Base-by-base conservation (phyloP, 768 basidiomycete species). In the Russula virescens region DNA sequence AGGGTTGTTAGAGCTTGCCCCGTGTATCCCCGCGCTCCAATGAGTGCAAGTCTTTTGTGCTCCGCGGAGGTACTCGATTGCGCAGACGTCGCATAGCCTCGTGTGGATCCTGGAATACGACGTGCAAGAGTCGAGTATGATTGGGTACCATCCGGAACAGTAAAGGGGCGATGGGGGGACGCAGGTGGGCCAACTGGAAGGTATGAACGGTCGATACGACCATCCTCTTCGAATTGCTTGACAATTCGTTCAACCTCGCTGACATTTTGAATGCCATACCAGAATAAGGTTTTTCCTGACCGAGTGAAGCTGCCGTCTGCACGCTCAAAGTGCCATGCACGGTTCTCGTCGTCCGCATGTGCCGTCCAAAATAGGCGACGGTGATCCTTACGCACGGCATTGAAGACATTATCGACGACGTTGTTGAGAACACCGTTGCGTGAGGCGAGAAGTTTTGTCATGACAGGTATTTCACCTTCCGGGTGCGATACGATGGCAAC, bases 241-340 rank as follows among this genome's bases (percentile, higher is more conserved):
- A 99, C 87, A 63, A 88, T 81, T 69, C 75, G 80, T 81, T 99
- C 94, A 31, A 99, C 92, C 75, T 98, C 95, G 58, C 83, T 83
- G 28, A 96, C 85, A 69, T 95, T 91, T 65, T 88, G 87, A 28
- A 98, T 81, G 48, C 97, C 97, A 72, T 96, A 98, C 96, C 97
- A 99, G 83, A 97, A 98, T 71, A 99, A 75, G 70, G 87, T 94
- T 75, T 86, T 86, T 21, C 96, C 95, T 19, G 91, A 91, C 43
- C 97, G 82, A 19, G 94, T 96, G 79, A 99, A 99, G 75, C 91
- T 93, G 0, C 97, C 97, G 68, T 98, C 95, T 0, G 97, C 94
- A 59, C 94, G 86, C 78, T 99, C 96, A 70, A 98, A 99, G 77
- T 99, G 96, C 97, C 97, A 99, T 4, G 88, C 83, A 45, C 95